Conservation (phyloP, 805 yeast species). For the Yarrowia keelungensis region DNA sequence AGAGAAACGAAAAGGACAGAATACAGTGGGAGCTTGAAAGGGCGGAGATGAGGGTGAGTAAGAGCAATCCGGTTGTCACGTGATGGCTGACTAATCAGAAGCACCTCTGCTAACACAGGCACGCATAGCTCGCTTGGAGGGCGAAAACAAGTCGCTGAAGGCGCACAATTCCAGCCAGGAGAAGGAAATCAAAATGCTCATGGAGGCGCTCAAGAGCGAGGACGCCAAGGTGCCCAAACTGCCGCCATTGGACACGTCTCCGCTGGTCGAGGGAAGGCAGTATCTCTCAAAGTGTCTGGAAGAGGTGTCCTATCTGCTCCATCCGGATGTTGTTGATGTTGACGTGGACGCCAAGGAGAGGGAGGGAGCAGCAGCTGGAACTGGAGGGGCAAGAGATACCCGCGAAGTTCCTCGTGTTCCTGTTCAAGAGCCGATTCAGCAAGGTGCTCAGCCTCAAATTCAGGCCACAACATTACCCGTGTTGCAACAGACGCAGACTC, state of each 20-base stretch:
- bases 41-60: conserved; percentile 61
- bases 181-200: conserved; percentile 48
- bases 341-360: conserved; percentile 28
- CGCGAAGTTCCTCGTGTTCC: conserved; percentile 30
- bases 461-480: background rate
- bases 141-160: conserved; percentile 57
- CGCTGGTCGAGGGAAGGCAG: conserved; percentile 46
- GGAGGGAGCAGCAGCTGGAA: background rate
- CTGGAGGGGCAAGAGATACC: background rate
- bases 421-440: conserved; percentile 10
- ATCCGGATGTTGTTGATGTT: conserved; percentile 42
- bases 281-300: conserved; percentile 50
- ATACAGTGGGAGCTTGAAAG: conserved; percentile 67
- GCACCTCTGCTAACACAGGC: too few relatives aligned
- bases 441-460: background rate
- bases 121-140: conserved; percentile 59
- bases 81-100: background rate
- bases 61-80: too few relatives aligned
- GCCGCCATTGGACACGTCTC: conserved; percentile 38
- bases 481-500: background rate
- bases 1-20: conserved; percentile 64
- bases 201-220: conserved; percentile 40
- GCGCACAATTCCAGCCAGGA: conserved; percentile 44
- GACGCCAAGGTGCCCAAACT: conserved; percentile 31
- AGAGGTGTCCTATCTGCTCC: conserved; percentile 50